Conservation (phyloP, 768 basidiomycete genomes). For the Suillus subaureus region DNA sequence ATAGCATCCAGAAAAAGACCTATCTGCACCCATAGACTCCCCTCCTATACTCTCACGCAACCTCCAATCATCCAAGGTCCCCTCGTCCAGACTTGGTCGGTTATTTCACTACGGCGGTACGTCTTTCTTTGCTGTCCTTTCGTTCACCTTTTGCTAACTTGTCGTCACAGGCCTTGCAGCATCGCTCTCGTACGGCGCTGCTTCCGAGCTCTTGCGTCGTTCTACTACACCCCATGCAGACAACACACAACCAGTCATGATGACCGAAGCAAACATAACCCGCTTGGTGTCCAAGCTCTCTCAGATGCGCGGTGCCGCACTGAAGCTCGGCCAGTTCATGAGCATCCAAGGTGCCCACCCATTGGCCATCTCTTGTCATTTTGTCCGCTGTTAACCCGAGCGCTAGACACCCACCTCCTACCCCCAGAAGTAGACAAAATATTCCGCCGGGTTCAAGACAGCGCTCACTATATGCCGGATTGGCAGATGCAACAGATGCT, state of each 20-base stretch:
- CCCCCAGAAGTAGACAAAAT: conserved; percentile 88
- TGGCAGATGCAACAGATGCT: conserved; percentile 97
- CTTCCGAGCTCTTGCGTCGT: conserved; percentile 81
- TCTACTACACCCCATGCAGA: conserved; percentile 45
- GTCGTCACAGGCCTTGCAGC: conserved; percentile 78
- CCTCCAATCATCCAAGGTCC: conserved; percentile 83
- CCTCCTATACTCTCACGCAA: conserved; percentile 34
- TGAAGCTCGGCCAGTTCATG: conserved; percentile 96
- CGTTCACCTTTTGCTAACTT: background rate
- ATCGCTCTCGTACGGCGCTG: conserved; percentile 86
- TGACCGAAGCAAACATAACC: conserved; percentile 90
- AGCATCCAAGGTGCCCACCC: conserved; percentile 80
- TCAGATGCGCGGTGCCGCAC: conserved; percentile 93
- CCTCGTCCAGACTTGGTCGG: conserved; percentile 85
- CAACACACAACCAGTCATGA: conserved; percentile 59
- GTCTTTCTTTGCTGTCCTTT: conserved; percentile 17
- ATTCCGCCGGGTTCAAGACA: conserved; percentile 88
- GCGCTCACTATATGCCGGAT: conserved; percentile 98
- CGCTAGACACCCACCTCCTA: conserved; percentile 81
- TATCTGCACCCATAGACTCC: conserved; percentile 45
- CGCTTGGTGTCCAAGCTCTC: conserved; percentile 91
- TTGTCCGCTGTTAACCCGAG: background rate
- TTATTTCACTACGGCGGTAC: conserved; percentile 93
- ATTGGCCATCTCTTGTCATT: background rate
- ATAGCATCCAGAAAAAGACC: background rate